Evolutionary conservation across 306 rosid species (phyloP).

Genomic region (Medicago ruthenica): DNA sequence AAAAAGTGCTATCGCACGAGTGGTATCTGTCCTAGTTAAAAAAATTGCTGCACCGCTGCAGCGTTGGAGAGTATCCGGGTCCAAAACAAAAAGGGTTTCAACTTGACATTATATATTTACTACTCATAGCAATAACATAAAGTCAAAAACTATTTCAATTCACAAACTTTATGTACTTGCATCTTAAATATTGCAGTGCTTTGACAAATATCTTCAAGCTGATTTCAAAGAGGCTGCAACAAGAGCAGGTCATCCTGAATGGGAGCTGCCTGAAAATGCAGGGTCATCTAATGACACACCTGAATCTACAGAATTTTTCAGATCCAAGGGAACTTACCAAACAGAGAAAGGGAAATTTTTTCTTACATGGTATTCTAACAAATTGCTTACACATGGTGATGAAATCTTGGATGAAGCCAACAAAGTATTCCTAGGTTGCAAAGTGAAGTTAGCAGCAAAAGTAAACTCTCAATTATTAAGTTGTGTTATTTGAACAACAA

Average conservation of each 20-base stretch:
- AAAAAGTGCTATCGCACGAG: too few relatives aligned
- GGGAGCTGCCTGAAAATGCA: slow-evolving; percentile 83
- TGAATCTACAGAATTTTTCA: slow-evolving; percentile 73
- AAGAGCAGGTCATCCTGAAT: slow-evolving; percentile 77
- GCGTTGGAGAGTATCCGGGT: too few relatives aligned
- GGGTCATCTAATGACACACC: slow-evolving; percentile 74
- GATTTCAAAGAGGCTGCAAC: slow-evolving; percentile 73
- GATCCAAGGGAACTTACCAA: slow-evolving; percentile 68
- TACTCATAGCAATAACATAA: neutral
- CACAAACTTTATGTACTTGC: slow-evolving; percentile 1
- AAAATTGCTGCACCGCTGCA: too few relatives aligned
- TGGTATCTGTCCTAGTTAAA: too few relatives aligned
- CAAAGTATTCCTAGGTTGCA: slow-evolving; percentile 70
- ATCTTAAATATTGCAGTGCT: slow-evolving; percentile 63
- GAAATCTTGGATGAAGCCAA: slow-evolving; percentile 88
- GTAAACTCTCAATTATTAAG: slow-evolving; percentile 46
- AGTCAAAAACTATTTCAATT: neutral
- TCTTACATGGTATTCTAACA: slow-evolving; percentile 89
- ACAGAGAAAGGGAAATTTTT: slow-evolving; percentile 78
- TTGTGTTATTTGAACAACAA: neutral
- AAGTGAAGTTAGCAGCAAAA: slow-evolving; percentile 85
- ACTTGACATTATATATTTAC: neutral
- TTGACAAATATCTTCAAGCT: slow-evolving; percentile 77
- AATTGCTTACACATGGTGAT: slow-evolving; percentile 79
- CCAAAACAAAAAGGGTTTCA: neutral